phyloP scores from a whole-genome alignment of 2,329 filamentous ascomycete genomes.

The Stachybotrys chartarum region DNA sequence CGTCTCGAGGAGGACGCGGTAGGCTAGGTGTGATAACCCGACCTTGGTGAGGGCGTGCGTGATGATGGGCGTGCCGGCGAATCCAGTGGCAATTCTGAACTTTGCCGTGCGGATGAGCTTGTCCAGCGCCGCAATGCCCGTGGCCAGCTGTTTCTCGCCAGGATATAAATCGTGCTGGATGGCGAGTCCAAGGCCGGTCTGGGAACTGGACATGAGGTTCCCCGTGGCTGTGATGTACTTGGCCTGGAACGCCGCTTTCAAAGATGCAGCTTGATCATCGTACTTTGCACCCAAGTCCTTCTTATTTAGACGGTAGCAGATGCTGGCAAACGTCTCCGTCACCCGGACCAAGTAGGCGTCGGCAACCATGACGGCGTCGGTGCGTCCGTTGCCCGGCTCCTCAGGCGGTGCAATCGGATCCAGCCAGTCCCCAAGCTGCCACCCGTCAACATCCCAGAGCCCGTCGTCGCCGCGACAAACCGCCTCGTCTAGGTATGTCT shows the following conservation, averaged over 20 bases:
- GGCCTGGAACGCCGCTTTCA: conserved; percentile 11
- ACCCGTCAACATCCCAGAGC: background rate
- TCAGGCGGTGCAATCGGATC: conserved; percentile 10
- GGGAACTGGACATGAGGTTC: conserved; percentile 11
- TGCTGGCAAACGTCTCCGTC: background rate
- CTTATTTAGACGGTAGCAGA: no score
- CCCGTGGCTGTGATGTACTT: conserved; percentile 11
- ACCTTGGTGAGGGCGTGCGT: conserved; percentile 20
- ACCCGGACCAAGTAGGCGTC: background rate
- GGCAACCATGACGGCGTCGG: conserved; percentile 10
- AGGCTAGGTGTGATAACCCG: conserved; percentile 23
- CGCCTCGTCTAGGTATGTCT: background rate
- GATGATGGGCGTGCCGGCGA: conserved; percentile 33
- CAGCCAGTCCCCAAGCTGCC: conserved; percentile 19
- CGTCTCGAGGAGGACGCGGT: conserved; percentile 37
- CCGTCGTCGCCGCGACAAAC: background rate
- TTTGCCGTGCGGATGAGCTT: conserved; percentile 9
- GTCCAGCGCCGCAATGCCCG: conserved; percentile 6
- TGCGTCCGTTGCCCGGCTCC: conserved; percentile 27
- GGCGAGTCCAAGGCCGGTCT: conserved; percentile 13
- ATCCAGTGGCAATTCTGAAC: conserved; percentile 11
- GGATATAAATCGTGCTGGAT: conserved; percentile 14
- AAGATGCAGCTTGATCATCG: background rate
- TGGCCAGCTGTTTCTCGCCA: conserved; percentile 3
- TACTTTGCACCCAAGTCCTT: conserved; percentile 3